Base-by-base conservation (phyloP, 2,329 filamentous ascomycete species). In the Polychaeton citri region DNA sequence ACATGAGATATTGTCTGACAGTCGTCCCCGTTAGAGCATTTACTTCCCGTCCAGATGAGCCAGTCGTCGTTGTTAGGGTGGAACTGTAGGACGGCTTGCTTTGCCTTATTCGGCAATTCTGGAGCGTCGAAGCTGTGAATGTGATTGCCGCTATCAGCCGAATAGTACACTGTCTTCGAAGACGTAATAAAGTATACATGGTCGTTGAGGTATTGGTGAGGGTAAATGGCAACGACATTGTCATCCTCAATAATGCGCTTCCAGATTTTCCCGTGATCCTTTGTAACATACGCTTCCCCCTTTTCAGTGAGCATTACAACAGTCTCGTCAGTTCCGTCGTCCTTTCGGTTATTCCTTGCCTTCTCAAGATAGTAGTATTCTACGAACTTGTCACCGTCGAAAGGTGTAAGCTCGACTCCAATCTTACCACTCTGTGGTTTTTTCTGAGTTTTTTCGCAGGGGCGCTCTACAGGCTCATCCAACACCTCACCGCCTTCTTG, bases 181-280 rank as follows among this genome's bases (percentile, higher is more conserved):
- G 65, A 59, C 0, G 87, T 93, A 19, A 93, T 68, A 61, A 98
- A 86, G 59, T 83, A 98, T 19, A 90, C 81, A 28, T 78, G 72
- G 52, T 95, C 85, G 49, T 82, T 85, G 59, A 84, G 79, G 59
- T 86, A 81, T 33, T 68, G 68, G 53, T 98, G 85, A 17, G 81
- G 81, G 38, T 80, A 71, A 45, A 98, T 83, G 15, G 63, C 67
- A 31, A 70, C 63, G 38, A 96, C 74, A 2, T 75, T 65, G 45
- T 87, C 75, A 20, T 75, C 74, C 38, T 81, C 68, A 2, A 92
- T 69, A 31, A 78, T 76, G 30, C 55, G 65, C 17, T 76, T 64
- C 88, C 90, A 98, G 2, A 63, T 77, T 62, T 93, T 93, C 51
- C 90, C 90, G 51, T 95, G 88, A 53, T 98, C 77, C 36, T 77